Evolutionary conservation across 176 grass and related monocot genomes (phyloP), one percentile per base, ranked within the genome.

Genomic region (Hordeum marinum): DNA sequence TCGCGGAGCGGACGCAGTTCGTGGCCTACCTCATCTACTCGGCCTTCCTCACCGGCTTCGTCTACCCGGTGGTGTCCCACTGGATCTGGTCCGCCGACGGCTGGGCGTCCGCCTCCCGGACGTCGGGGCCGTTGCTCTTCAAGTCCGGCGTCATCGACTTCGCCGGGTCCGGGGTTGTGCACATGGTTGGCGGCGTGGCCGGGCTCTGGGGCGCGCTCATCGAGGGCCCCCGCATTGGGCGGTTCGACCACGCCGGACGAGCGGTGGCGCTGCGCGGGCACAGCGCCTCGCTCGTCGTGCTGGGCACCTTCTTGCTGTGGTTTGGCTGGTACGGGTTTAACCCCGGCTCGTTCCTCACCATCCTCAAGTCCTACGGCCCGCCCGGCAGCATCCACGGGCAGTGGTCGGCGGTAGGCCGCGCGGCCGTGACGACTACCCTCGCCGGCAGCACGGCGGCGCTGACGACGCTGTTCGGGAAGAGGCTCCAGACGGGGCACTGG

Each of bases 1-100:
- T 94, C 34, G 94, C 94, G 5, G 94, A 97, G 92, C 72, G 94
- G 3, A 97, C 94, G n/a, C 94, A 94, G 91, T 97, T 97, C 77
- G 87, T 88, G 2, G 87, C 92, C 1, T 97, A 97, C 86, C 88
- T 97, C 18, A 90, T 97, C 79, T 97, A 94, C 80, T 97, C 94
- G 11, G 90, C 92, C 46, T 97, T 97, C 80, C 94, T 94, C 78
- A 97, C 94, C 0, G 94, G 94, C 24, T 97, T 97, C 66, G 94
- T 97, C 10, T 97, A 97, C 83, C 94, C 94, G 4, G 90, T 97
- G 14, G 91, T 97, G 3, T 97, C 94, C 11, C 94, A 97, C 87
- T 94, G 94, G 94, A 71, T 94, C 52, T 94, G 92, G 92, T 89
- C 92, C 23, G 26, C 59, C 25, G 84, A 94, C 57, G 92, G 92